Conservation (phyloP, 257 asterid genomes). For the Solanum bulbocastanum region DNA sequence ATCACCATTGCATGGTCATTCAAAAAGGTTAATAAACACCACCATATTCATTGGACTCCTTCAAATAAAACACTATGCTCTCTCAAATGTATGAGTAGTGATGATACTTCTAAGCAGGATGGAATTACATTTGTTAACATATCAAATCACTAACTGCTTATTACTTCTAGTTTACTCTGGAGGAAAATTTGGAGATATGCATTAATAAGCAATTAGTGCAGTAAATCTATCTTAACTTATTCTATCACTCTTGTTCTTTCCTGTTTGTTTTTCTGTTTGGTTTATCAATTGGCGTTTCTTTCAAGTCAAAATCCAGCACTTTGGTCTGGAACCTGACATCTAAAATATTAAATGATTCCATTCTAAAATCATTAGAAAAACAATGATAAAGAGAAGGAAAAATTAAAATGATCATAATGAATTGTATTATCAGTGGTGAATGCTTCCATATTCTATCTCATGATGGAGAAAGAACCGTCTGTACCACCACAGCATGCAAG, state of each 20-base stretch:
- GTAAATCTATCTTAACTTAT: not conserved
- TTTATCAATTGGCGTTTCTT: not conserved
- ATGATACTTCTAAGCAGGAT: not conserved
- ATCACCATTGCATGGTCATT: slow-evolving; percentile 7
- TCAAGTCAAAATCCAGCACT: not conserved
- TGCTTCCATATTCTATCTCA: not conserved
- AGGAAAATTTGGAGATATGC: not conserved
- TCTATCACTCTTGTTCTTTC: not conserved
- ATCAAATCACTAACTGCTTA: not conserved
- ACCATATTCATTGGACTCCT: not conserved
- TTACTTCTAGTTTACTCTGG: not conserved
- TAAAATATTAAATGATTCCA: not conserved
- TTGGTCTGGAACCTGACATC: not conserved
- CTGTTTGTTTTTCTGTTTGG: not conserved
- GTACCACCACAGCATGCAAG: not conserved
- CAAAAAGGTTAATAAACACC: not conserved
- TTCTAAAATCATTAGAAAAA: not conserved
- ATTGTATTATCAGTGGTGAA: not conserved
- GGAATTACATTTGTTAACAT: not conserved
- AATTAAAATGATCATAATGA: not conserved
- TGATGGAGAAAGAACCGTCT: not conserved
- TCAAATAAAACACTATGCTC: not conserved
- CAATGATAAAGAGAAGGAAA: not conserved
- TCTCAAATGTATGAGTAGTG: not conserved
- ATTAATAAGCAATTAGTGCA: not conserved